These are phyloP conservation scores for Cladosporium phlei DNA, from an alignment of 2,329 filamentous ascomycete genomes.

Conservation along the genomic window DNA sequence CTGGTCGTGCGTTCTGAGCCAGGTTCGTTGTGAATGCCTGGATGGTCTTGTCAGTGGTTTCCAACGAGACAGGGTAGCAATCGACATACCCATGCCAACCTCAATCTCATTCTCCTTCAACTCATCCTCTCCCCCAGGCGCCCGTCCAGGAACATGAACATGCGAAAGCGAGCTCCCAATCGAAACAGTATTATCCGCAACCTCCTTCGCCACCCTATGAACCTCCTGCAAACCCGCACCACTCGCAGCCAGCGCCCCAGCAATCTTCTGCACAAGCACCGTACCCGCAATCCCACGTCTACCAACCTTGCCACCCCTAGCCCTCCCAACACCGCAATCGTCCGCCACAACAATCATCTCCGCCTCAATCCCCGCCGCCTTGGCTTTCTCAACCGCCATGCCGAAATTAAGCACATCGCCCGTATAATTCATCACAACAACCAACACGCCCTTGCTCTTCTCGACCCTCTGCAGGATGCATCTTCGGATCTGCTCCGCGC, in stretches of 20 bases:
- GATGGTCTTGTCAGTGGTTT: no score
- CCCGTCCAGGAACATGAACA: constrained; percentile 85
- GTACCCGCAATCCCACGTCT: constrained; percentile 86
- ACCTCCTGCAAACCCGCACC: constrained; percentile 64
- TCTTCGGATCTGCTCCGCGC: constrained; percentile 73
- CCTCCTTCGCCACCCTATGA: constrained; percentile 63
- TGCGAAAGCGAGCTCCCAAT: constrained; percentile 83
- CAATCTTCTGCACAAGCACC: constrained; percentile 85
- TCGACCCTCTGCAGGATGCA: constrained; percentile 71
- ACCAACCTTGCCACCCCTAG: constrained; percentile 83
- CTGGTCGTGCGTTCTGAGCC: constrained; percentile 39
- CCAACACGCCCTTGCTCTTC: constrained; percentile 67
- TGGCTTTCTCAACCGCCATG: constrained; percentile 87
- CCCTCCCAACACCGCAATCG: constrained; percentile 81
- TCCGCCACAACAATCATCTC: constrained; percentile 92
- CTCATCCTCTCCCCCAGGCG: constrained; percentile 52
- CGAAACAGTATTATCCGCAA: constrained; percentile 72
- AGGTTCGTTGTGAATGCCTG: constrained; percentile 63
- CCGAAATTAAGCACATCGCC: constrained; percentile 79
- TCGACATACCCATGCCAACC: constrained; percentile 69
- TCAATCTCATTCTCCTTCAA: constrained; percentile 59
- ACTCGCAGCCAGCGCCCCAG: constrained; percentile 72
- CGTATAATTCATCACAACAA: constrained; percentile 80
- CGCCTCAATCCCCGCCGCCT: constrained; percentile 68
- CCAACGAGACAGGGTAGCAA: no score